Percentiles rank a stretch among this genome's conserved stretches.
Conservation (phyloP, 768 basidiomycete species). For the Cystoderma amianthinum region DNA sequence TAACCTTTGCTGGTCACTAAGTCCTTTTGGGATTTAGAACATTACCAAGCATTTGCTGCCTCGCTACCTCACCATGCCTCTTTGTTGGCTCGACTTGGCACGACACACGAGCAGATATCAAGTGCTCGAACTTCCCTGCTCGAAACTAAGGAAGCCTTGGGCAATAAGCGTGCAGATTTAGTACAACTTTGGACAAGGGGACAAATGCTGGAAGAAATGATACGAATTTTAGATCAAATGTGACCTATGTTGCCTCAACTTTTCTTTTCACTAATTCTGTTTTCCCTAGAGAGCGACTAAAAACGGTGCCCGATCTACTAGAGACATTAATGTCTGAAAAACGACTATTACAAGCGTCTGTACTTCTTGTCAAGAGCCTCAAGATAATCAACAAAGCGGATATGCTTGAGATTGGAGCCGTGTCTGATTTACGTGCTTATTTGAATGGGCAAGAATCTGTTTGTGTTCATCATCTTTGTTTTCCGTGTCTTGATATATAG, state of each 20-base stretch:
- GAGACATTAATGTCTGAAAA: constrained; percentile 97
- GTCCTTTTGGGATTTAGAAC: too few species aligned
- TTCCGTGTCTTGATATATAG: constrained; percentile 2
- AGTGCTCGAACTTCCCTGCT: constrained; percentile 64
- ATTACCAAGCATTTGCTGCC: constrained; percentile 94
- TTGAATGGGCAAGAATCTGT: constrained; percentile 83
- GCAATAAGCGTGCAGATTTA: constrained; percentile 81
- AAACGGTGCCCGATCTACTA: constrained; percentile 83
- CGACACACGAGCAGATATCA: constrained; percentile 69
- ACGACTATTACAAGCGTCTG: constrained; percentile 81
- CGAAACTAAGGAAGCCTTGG: constrained; percentile 74
- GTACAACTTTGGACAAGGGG: constrained; percentile 87
- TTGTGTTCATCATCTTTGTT: constrained; percentile 10
- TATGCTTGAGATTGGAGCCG: constrained; percentile 92
- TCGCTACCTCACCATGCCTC: constrained; percentile 86
- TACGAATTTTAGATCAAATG: constrained; percentile 92
- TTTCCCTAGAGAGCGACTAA: constrained; percentile 71
- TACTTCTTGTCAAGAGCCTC: constrained; percentile 78
- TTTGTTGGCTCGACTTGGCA: constrained; percentile 62
- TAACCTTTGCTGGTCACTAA: too few species aligned
- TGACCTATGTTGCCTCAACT: constrained; percentile 30
- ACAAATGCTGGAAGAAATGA: constrained; percentile 93
- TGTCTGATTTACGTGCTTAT: constrained; percentile 83
- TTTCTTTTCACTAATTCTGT: constrained; percentile 3
- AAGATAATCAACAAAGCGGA: constrained; percentile 90